These are phyloP conservation scores for Amylostereum chailletii DNA, from an alignment of 1,284 basidiomycete species.

Conservation along the genomic window DNA sequence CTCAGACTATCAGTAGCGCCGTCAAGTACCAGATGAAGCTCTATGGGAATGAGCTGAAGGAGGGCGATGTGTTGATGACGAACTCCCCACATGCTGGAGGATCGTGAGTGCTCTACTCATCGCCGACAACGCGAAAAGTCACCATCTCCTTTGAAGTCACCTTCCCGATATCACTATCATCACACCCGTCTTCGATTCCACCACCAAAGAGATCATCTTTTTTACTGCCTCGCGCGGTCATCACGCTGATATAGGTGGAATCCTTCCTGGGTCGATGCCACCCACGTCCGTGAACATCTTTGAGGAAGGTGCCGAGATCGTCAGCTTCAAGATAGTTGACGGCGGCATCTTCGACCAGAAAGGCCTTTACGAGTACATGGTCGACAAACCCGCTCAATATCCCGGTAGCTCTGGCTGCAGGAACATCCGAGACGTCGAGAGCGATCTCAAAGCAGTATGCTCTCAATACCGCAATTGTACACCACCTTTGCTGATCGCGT, in stretches of 20 bases:
- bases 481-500: background rate
- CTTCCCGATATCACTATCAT: slow-evolving; percentile 86
- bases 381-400: slow-evolving; percentile 82
- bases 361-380: slow-evolving; percentile 71
- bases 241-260: slow-evolving; percentile 75
- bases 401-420: slow-evolving; percentile 79
- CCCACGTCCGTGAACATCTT: slow-evolving; percentile 85
- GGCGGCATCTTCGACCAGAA: slow-evolving; percentile 75
- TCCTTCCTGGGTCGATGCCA: slow-evolving; percentile 89
- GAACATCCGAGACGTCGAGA: slow-evolving; percentile 83
- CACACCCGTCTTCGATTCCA: slow-evolving; percentile 74
- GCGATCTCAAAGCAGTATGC: slow-evolving; percentile 82
- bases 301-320: slow-evolving; percentile 91
- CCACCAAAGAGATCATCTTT: slow-evolving; percentile 73
- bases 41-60: slow-evolving; percentile 57
- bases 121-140: background rate
- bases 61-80: slow-evolving; percentile 87
- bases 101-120: slow-evolving; percentile 40
- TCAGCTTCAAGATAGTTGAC: slow-evolving; percentile 89
- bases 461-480: background rate
- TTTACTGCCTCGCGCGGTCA: slow-evolving; percentile 88
- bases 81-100: slow-evolving; percentile 87
- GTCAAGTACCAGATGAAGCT: slow-evolving; percentile 86
- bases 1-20: slow-evolving; percentile 39
- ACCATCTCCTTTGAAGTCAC: slow-evolving; percentile 36